Evolutionary conservation across 2,329 filamentous ascomycete genomes (phyloP), one percentile per base, ranked within the genome.

Genomic region (Ramularia collo-cygni): DNA sequence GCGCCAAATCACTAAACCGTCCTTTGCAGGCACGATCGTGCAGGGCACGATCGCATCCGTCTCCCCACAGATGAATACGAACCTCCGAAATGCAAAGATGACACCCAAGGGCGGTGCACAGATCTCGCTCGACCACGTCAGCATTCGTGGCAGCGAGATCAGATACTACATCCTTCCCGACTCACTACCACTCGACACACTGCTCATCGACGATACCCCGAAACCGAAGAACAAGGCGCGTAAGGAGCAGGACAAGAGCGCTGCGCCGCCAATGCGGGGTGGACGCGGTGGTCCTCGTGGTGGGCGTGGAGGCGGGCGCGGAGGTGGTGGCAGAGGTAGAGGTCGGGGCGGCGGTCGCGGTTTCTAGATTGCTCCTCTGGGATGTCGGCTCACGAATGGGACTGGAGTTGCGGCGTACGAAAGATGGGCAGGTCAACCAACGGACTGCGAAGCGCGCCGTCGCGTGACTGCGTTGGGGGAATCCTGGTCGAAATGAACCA

Each of bases 221-320:
- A 98, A 98, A 74, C 90, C 92, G 46, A 96, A 96, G 83, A 98
- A 98, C 72, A 98, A 98, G 80, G 90, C 92, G 17, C 79, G 90
- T 62, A 98, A 98, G 75, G 92, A 96, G 70, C 43, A 47, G 28
- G 75, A 66, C 5, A 69, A 74, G 21, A 59, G 63, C 40, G 58
- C 58, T 31, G 58, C 55, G 14, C 16, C 19, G 10, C 16, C 16
- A 6, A 54, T 37, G 10, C 71, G 81, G 34, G 75, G 77, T 31
- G 70, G 62, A 18, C 33, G 37, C n/a, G 62, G 63, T 24, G 46
- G 45, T 9, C 62, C 64, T 26, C 63, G 72, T 30, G 74, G 73
- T 31, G 71, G 72, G 8, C 65, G 67, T 18, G 64, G 69, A 32
- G 67, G 72, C 31, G 61, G 69, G 33, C 62, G 68, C 14, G 67